Conservation (phyloP, 2,329 filamentous ascomycete genomes). For the Metarhizium humberi region DNA sequence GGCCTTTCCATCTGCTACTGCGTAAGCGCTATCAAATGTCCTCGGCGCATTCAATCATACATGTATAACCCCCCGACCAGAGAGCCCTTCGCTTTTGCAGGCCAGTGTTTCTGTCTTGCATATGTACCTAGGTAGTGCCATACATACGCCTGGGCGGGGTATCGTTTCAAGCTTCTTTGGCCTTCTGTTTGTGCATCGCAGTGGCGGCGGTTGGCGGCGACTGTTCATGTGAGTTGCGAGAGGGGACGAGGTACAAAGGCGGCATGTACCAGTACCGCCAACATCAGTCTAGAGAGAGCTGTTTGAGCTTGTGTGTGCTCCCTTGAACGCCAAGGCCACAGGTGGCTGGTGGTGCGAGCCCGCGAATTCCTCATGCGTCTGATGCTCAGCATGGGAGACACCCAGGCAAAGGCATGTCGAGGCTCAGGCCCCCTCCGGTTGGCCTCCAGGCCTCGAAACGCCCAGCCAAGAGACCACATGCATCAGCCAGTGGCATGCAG, state of each 20-base stretch:
- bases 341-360: neutral
- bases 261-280: neutral
- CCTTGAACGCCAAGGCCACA: neutral
- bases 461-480: no score
- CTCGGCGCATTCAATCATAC: no score
- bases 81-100: no score
- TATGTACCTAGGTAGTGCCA: neutral
- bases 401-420: no score
- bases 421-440: neutral
- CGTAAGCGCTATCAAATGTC: no score
- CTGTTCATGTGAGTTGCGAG: neutral
- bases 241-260: neutral
- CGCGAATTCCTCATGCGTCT: neutral
- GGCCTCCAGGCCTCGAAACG: neutral
- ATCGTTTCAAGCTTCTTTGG: neutral
- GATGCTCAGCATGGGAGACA: neutral
- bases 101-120: neutral
- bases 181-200: neutral
- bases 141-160: neutral
- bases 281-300: no score
- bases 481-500: no score
- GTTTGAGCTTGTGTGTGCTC: no score
- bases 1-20: no score
- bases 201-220: neutral
- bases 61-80: no score